Percentiles rank a stretch among this genome's conserved stretches.
Conservation (phyloP, 73 alveolate species). For the Tetrahymena borealis region DNA sequence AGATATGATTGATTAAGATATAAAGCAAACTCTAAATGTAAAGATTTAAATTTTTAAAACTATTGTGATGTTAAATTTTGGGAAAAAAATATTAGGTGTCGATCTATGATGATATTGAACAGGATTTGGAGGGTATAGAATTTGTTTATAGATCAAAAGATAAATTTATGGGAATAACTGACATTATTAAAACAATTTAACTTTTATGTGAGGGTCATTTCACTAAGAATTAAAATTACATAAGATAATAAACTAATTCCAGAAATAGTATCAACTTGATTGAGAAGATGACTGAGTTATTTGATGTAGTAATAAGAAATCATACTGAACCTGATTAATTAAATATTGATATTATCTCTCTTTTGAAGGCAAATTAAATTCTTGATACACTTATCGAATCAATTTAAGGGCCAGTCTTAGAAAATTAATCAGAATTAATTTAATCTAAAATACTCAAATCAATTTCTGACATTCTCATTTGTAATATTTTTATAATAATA, state of each 20-base stretch:
- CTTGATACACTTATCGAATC: not conserved
- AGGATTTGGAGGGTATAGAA: not conserved
- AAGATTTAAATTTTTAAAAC: not conserved
- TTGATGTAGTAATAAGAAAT: not conserved
- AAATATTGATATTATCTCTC: not conserved
- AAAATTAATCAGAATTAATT: not conserved
- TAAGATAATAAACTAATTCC: not conserved
- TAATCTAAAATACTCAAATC: not conserved
- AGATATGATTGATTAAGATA: not conserved
- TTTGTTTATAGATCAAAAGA: not conserved
- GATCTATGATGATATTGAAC: not conserved
- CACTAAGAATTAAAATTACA: not conserved
- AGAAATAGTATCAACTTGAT: not conserved
- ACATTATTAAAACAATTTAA: not conserved
- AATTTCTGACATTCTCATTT: not conserved
- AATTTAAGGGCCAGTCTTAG: not conserved
- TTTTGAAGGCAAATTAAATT: not conserved
- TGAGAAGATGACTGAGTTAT: not conserved
- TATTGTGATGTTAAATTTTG: not conserved
- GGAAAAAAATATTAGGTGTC: not conserved
- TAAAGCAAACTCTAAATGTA: not conserved
- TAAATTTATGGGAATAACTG: not conserved
- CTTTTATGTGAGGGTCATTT: not conserved
- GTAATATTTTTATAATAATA: not conserved
- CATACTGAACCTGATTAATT: not conserved